Evolutionary conservation across 768 basidiomycete species (phyloP).

Genomic region (Harrya chromipes): DNA sequence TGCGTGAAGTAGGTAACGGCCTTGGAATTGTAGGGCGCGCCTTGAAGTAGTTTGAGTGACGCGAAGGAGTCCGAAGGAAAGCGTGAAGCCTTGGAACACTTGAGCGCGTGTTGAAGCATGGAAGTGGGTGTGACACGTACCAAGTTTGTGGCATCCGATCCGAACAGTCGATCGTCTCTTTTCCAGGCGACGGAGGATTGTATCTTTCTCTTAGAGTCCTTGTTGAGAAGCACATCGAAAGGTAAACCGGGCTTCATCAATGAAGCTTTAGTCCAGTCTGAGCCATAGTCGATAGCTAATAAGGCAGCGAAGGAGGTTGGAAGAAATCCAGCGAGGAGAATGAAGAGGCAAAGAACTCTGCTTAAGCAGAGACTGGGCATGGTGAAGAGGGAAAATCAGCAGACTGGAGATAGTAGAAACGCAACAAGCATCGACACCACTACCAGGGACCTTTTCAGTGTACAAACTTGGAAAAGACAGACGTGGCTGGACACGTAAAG

Average conservation of each 20-base stretch:
- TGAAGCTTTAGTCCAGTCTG: constrained; percentile 96
- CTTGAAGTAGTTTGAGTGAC: constrained; percentile 82
- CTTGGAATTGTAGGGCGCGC: constrained; percentile 58
- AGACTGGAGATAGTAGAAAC: constrained; percentile 8
- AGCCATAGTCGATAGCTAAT: constrained; percentile 96
- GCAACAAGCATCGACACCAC: constrained; percentile 10
- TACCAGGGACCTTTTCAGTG: background rate
- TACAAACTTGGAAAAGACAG: background rate
- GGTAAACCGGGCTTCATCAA: constrained; percentile 92
- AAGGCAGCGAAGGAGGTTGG: constrained; percentile 62
- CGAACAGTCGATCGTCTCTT: constrained; percentile 84
- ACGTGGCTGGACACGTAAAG: constrained; percentile 26
- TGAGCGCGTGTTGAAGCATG: background rate
- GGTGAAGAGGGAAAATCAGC: constrained; percentile 14
- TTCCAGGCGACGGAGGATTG: constrained; percentile 91
- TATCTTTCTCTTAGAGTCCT: constrained; percentile 96
- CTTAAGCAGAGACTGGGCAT: constrained; percentile 26
- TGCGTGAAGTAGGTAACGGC: constrained; percentile 55
- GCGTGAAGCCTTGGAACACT: constrained; percentile 67
- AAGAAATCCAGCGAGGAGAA: constrained; percentile 22
- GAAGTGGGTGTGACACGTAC: constrained; percentile 46
- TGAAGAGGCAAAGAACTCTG: constrained; percentile 25
- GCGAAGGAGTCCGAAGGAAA: constrained; percentile 88
- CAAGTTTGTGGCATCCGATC: constrained; percentile 82
- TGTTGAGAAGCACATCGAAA: constrained; percentile 94